phyloP scores from a whole-genome alignment of 1,139 yeast species.

The Hyphopichia burtonii region DNA sequence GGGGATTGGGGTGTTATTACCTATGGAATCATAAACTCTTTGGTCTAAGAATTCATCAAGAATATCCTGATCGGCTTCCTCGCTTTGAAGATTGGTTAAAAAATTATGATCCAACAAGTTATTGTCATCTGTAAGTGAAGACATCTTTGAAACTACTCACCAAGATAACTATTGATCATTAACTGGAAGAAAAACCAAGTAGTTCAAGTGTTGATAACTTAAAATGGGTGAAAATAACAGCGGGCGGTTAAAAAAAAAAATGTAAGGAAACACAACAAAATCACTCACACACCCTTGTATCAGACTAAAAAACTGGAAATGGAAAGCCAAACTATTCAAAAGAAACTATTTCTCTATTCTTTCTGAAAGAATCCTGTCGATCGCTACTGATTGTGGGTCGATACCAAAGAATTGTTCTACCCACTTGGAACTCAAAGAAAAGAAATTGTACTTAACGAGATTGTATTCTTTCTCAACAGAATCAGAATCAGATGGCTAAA shows the following conservation, averaged over 20 bases:
- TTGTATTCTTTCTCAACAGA: no score
- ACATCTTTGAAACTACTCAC: constrained; percentile 1
- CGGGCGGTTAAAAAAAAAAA: background rate
- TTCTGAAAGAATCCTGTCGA: no score
- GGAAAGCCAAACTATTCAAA: no score
- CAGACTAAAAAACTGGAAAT: no score
- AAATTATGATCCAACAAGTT: constrained; percentile 10
- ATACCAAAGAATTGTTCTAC: no score
- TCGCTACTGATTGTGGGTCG: no score
- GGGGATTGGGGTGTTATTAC: constrained; percentile 23
- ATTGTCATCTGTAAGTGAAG: constrained; percentile 11
- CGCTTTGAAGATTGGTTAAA: constrained; percentile 6
- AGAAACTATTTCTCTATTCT: no score
- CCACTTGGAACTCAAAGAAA: background rate
- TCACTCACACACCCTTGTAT: no score
- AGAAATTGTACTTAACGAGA: background rate
- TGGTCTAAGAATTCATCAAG: constrained; percentile 60
- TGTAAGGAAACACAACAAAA: no score
- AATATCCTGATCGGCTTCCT: constrained; percentile 37
- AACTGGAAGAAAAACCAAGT: no score
- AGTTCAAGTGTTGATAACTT: background rate
- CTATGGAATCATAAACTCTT: constrained; percentile 47
- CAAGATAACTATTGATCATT: background rate
- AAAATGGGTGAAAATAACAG: background rate
- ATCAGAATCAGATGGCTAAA: no score